Conservation (phyloP, 352 stramenopile species). For the Globisporangium canariense region DNA sequence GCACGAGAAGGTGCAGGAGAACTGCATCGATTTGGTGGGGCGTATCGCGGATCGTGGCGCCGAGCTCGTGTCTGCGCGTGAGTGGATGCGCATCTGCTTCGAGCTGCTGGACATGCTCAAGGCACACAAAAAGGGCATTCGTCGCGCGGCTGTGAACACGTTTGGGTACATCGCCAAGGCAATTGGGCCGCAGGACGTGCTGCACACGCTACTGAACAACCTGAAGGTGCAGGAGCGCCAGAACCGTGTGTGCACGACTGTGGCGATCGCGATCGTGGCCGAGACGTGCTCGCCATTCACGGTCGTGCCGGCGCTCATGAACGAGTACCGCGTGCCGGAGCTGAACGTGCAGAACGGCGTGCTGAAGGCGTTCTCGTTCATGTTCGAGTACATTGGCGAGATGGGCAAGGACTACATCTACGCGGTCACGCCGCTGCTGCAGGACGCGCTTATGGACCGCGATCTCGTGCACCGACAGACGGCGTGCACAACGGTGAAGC, state of each 20-base stretch:
- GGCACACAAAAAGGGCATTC: constrained; percentile 99
- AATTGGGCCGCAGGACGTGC: constrained; percentile 98
- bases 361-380: constrained; percentile 99
- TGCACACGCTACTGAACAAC: constrained; percentile 99
- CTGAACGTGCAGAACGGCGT: constrained; percentile 99
- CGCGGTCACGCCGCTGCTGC: constrained; percentile 96
- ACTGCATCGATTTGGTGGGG: constrained; percentile 98
- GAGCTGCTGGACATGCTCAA: constrained; percentile 99
- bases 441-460: constrained; percentile 99
- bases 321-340: constrained; percentile 99
- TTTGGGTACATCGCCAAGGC: constrained; percentile 99
- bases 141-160: constrained; percentile 97
- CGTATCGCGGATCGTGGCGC: constrained; percentile 97
- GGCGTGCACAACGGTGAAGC: constrained; percentile 96
- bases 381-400: constrained; percentile 99
- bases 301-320: constrained; percentile 98
- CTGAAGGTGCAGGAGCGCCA: constrained; percentile 99
- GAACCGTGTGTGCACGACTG: constrained; percentile 99
- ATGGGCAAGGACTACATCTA: constrained; percentile 99
- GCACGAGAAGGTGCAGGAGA: constrained; percentile 99
- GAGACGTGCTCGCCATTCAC: constrained; percentile 99
- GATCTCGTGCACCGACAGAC: constrained; percentile 99
- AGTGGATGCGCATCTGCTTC: constrained; percentile 99
- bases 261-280: constrained; percentile 99
- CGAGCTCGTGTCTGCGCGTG: constrained; percentile 96